Conservation (phyloP, 495 filamentous ascomycete species). For the Aspergillus cristatus region DNA sequence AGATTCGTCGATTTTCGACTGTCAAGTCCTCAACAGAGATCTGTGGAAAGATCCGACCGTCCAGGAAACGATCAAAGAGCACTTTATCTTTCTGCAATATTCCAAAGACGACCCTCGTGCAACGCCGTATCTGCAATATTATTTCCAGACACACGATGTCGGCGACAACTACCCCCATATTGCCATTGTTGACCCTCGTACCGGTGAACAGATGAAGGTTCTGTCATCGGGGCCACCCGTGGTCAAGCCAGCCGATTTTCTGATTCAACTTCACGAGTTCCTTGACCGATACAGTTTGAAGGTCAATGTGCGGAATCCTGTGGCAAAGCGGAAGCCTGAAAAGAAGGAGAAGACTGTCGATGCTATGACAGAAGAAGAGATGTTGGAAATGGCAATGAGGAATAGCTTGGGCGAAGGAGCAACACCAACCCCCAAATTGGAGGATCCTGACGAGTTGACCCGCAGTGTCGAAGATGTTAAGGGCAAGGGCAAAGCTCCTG, state of each 20-base stretch:
- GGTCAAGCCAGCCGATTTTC: conserved; percentile 67
- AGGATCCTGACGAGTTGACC: conserved; percentile 83
- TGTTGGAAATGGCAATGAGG: conserved; percentile 85
- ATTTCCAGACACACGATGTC: conserved; percentile 65
- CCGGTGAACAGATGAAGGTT: conserved; percentile 93
- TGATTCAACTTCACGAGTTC: conserved; percentile 88
- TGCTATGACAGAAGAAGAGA: conserved; percentile 92
- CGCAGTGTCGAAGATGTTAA: conserved; percentile 48
- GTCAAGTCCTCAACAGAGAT: conserved; percentile 86
- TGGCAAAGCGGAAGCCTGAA: conserved; percentile 70
- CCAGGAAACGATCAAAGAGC: conserved; percentile 70
- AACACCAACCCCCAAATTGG: conserved; percentile 27
- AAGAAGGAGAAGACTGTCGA: conserved; percentile 63
- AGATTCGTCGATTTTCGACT: conserved; percentile 83
- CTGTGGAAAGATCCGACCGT: conserved; percentile 84
- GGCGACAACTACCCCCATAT: conserved; percentile 88
- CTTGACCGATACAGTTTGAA: conserved; percentile 89
- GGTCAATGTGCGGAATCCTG: conserved; percentile 81
- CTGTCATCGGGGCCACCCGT: conserved; percentile 75
- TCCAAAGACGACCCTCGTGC: conserved; percentile 69
- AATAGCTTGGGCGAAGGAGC: conserved; percentile 57
- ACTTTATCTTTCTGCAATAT: conserved; percentile 94
- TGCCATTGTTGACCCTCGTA: conserved; percentile 89
- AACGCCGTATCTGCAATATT: conserved; percentile 75
- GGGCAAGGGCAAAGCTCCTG: conserved; percentile 54